Conservation (phyloP, 2,329 filamentous ascomycete species). For the Ophiostoma novo-ulmi region DNA sequence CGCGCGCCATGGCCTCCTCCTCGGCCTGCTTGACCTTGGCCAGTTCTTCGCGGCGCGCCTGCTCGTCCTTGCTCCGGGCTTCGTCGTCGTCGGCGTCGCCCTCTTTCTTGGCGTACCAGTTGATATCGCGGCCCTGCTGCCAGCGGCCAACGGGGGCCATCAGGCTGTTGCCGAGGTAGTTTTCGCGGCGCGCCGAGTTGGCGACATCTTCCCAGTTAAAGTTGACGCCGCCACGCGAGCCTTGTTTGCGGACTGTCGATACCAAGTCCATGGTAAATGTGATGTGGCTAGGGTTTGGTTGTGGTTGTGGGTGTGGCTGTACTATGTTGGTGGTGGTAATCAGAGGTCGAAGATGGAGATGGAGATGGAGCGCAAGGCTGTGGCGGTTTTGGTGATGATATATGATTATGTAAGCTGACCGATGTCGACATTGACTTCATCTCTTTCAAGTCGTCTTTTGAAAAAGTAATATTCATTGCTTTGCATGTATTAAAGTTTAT, state of each 20-base stretch:
- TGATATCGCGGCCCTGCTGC: slow-evolving; percentile 69
- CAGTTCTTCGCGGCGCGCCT: slow-evolving; percentile 70
- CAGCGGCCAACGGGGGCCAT: slow-evolving; percentile 90
- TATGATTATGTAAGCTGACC: neutral
- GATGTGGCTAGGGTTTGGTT: neutral
- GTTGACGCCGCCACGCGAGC: slow-evolving; percentile 87
- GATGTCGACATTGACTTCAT: too few species aligned
- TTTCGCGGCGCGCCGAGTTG: slow-evolving; percentile 80
- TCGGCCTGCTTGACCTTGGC: slow-evolving; percentile 82
- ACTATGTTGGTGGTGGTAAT: neutral
- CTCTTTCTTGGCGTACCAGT: slow-evolving; percentile 60
- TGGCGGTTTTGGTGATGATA: neutral
- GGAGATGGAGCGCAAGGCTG: neutral
- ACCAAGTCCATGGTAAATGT: slow-evolving; percentile 68
- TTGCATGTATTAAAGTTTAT: neutral
- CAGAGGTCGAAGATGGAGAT: neutral
- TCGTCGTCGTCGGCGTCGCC: slow-evolving; percentile 41
- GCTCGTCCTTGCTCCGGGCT: slow-evolving; percentile 55
- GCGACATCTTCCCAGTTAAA: slow-evolving; percentile 97
- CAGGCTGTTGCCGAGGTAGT: slow-evolving; percentile 79
- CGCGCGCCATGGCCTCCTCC: slow-evolving; percentile 80
- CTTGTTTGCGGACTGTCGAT: slow-evolving; percentile 81
- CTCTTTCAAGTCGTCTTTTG: too few species aligned
- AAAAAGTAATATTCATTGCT: too few species aligned
- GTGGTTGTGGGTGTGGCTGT: neutral